Base-by-base conservation (phyloP, 116 monocot species). In the Iris pallida region DNA sequence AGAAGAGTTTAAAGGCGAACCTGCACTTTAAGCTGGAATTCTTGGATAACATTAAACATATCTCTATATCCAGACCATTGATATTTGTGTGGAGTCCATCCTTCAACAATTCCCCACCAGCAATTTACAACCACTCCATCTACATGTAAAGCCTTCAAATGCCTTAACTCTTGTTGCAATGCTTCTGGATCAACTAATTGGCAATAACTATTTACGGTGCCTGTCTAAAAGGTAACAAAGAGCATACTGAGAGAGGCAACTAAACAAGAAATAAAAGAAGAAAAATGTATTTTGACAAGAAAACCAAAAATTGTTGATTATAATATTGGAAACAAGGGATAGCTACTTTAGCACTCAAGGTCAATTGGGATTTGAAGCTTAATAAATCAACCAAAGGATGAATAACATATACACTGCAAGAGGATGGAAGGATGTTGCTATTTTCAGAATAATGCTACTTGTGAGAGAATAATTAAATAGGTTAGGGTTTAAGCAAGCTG, bases 51-150 rank as follows among this genome's bases (percentile, higher is more conserved):
- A 74, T 72, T 83, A 71, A 98, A 90, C 45, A 90, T 76, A 57
- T 93, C 88, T 64, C 88, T 85, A 58, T 98, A 98, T 20, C 93
- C 98, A 80, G 88, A 83, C 98, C 98, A 98, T 16, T 76, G 69
- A 63, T 98, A 98, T 64, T 93, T 93, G 18, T 82, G 90, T 63
- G 93, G 93, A 55, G 70, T 84, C 93, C 93, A 88, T 14, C 80
- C 83, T 74, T 98, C 98, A 57, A 88, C 88, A 68, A 93, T 90
- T 53, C 98, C 98, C 93, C 98, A 98, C 98, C 98, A 98, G 58
- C 98, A 98, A 66, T 81, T 73, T 45, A 98, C 84, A 70, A 86
- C 54, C 49, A 98, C 88, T 52, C 98, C 98, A 86, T 98, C 98
- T 53, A 98, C 52, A 71, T 84, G 79, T 70, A 93, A 80, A 18